A percentile compares a stretch with the other conserved stretches of the same genome.
These are phyloP conservation scores for Hydnum rufescens DNA, from an alignment of 768 basidiomycete species.

Conservation along the genomic window DNA sequence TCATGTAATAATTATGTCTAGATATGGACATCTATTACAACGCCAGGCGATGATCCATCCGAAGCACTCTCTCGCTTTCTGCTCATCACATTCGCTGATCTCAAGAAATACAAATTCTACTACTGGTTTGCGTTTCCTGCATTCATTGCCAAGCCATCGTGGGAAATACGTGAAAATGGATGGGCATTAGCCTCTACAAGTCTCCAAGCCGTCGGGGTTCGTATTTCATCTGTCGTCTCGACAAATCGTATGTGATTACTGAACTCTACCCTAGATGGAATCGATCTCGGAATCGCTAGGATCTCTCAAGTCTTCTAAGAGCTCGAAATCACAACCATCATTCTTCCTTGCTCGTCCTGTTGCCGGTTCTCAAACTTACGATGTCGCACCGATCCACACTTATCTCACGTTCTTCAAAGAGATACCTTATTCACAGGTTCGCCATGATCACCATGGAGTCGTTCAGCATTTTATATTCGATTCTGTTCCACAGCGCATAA, in stretches of 20 bases:
- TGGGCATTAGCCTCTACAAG: constrained; percentile 33
- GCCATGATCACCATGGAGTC: constrained; percentile 12
- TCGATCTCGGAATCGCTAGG: constrained; percentile 3
- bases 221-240: constrained; percentile 7
- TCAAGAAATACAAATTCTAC: constrained; percentile 95
- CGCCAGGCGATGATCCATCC: constrained; percentile 29
- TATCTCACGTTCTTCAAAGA: constrained; percentile 38
- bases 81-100: constrained; percentile 83
- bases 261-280: background rate
- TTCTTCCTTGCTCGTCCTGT: constrained; percentile 43
- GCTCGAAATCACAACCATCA: too few relatives aligned
- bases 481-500: constrained; percentile 19
- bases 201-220: constrained; percentile 26
- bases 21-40: constrained; percentile 49
- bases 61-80: constrained; percentile 55
- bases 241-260: background rate
- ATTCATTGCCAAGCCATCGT: constrained; percentile 71
- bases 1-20: constrained; percentile 19
- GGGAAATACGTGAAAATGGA: constrained; percentile 53
- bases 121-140: constrained; percentile 99
- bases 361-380: constrained; percentile 14
- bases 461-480: background rate
- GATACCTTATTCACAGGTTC: constrained; percentile 24
- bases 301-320: background rate
- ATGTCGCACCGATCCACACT: constrained; percentile 31